A percentile compares a stretch with the other conserved stretches of the same genome.
Evolutionary conservation across 306 rosid species (phyloP).

Genomic region (Oxytropis ochrocephala): DNA sequence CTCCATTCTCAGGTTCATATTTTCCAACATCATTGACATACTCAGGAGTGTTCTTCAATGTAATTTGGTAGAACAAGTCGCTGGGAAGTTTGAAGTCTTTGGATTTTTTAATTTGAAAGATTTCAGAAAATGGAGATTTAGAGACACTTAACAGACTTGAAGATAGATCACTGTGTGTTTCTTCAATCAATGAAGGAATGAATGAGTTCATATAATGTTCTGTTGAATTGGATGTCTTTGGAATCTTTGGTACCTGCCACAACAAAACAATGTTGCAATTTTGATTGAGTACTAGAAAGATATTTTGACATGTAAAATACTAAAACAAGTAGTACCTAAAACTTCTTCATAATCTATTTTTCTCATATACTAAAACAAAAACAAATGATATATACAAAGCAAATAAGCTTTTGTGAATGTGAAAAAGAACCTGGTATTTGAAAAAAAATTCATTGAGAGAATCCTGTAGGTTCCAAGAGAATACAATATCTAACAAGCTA

Average conservation of each 20-base stretch:
- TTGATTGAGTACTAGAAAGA: too few relatives aligned
- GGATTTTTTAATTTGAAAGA: not conserved
- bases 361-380: not conserved
- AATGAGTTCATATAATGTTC: conserved; percentile 37
- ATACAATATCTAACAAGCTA: conserved; percentile 15
- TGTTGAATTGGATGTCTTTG: conserved; percentile 29
- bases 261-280: not conserved
- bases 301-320: not conserved
- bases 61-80: conserved; percentile 15
- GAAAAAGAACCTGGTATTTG: conserved; percentile 18
- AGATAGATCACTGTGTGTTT: conserved; percentile 38
- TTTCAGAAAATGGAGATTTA: conserved; percentile 24
- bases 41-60: not conserved
- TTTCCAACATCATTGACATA: not conserved
- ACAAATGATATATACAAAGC: not conserved
- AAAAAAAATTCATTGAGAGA: conserved; percentile 18
- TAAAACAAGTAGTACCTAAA: not conserved
- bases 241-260: conserved; percentile 43
- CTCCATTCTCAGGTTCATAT: conserved; percentile 41
- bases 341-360: not conserved
- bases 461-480: conserved; percentile 35
- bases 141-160: conserved; percentile 28
- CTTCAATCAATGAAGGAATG: conserved; percentile 36
- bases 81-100: not conserved
- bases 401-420: too few relatives aligned